Evolutionary conservation across 306 rosid genomes (phyloP), one percentile per base, ranked within the genome.

Genomic region (Cucurbita argyrosperma): DNA sequence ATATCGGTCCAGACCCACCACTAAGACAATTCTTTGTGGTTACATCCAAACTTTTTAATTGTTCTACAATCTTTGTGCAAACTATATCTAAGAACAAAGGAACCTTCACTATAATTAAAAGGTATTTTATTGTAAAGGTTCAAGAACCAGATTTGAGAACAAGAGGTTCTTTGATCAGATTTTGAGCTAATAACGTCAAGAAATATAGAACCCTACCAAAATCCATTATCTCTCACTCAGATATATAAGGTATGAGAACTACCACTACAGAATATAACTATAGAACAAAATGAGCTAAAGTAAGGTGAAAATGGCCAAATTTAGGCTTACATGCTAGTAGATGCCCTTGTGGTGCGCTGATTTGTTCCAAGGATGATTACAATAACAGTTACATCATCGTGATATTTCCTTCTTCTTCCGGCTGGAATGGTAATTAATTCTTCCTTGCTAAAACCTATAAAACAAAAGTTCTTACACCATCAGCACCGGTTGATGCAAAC

Each of bases 371-470:
- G 96, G 65, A 80, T 84, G 78, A 94, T 81, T 61, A 94, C 96
- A 38, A 91, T 94, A 57, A 94, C 91, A 12, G 99, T 94, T 14
- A 94, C 96, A 64, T 94, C 99, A 53, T 94, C 99, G 66, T 94
- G 99, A 85, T 94, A 94, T 80, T 91, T 94, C 77, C 99, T 88
- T 82, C 99, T 81, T 82, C 95, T 86, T 38, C 99, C 99, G 0
- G 89, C 96, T 16, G 97, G 99, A 81, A 91, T 55, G 62, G 85
- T 88, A 92, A 91, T 89, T 71, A 94, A 76, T 78, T 94, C 97
- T 88, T 94, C 96, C 89, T 78, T 84, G 82, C 89, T 91, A 67
- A 94, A 87, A 77, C 99, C 99, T 94, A 88, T 58, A 59, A 72
- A 37, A n/a, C 23, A 55, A 5, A 39, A 15, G 10, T 23, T 46